These are phyloP conservation scores for Sphaerostilbella broomeana DNA, from an alignment of 2,329 filamentous ascomycete genomes.

Conservation along the genomic window DNA sequence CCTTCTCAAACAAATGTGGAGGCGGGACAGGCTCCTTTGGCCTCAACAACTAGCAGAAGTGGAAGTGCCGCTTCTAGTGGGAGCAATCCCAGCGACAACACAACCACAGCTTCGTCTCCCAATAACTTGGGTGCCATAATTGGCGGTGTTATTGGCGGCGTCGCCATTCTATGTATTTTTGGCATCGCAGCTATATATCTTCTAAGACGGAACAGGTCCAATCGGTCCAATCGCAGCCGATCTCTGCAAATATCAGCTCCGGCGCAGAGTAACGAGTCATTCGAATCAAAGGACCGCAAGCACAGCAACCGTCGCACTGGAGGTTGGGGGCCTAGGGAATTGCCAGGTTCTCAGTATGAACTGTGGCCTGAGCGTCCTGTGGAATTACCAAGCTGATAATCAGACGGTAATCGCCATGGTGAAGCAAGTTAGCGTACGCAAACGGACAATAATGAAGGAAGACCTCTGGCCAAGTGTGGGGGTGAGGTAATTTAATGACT, in stretches of 20 bases:
- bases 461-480: too few relatives aligned
- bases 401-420: too few relatives aligned
- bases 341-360: not conserved
- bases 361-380: not conserved
- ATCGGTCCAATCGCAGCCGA: not conserved
- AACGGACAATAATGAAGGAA: too few relatives aligned
- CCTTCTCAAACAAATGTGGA: conserved; percentile 3
- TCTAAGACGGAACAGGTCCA: conserved; percentile 11
- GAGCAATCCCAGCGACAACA: conserved; percentile 2
- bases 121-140: conserved; percentile 28
- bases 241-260: not conserved
- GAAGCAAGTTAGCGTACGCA: too few relatives aligned
- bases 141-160: conserved; percentile 28
- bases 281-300: not conserved
- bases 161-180: conserved; percentile 28
- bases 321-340: conserved; percentile 7
- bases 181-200: conserved; percentile 17
- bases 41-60: too few relatives aligned
- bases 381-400: conserved; percentile 1
- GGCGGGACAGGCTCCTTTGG: too few relatives aligned
- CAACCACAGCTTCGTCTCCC: not conserved
- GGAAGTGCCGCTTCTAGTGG: too few relatives aligned
- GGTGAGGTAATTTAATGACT: too few relatives aligned
- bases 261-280: not conserved
- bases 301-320: conserved; percentile 2